Evolutionary conservation across 2,329 filamentous ascomycete genomes (phyloP), one percentile per base, ranked within the genome.

Genomic region (Fusarium fujikuroi): DNA sequence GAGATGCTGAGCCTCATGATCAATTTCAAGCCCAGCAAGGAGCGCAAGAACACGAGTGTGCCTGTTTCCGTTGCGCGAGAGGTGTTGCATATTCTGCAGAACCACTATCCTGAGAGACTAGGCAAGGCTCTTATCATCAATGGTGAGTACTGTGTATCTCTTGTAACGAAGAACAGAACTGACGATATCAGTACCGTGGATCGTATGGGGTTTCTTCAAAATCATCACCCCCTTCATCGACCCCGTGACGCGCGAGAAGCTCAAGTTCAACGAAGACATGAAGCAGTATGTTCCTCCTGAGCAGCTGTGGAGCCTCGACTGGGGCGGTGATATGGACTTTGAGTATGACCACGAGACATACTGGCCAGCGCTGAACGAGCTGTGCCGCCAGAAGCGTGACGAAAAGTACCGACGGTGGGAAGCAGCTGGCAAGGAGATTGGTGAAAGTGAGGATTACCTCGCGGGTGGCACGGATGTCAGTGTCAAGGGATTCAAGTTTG

Each of bases 201-300:
- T 97, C 72, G 93, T 98, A 69, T 92, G 90, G 82, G 93, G 93
- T 57, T 99, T 99, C 88, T 97, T 98, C 88, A 98, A 97, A 84
- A 86, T 98, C 77, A 95, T 99, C 83, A 95, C 91, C 9, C 95
- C 95, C 43, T 98, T 99, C 84, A 97, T 99, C 84, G 96, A 99
- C 83, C 96, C 96, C 12, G 85, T 95, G 77, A 99, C 96, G 15
- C 91, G 93, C 66, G 91, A 96, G 79, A 99, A 99, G 87, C 91
- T 99, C 85, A 97, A 96, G 85, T 98, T 97, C 88, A 98, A 98
- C 86, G 95, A 97, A 82, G 93, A 97, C 80, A 91, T 97, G 85
- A 88, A 88, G 75, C 86, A 93, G 75, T 94, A 95, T 81, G 92
- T 99, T 25, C 95, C 95, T 9, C 83, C 91, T 12, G 87, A 92